Percentiles rank a stretch among this genome's conserved stretches.
Evolutionary conservation across 1,284 basidiomycete genomes (phyloP).

Genomic region (Marasmius fiardii): DNA sequence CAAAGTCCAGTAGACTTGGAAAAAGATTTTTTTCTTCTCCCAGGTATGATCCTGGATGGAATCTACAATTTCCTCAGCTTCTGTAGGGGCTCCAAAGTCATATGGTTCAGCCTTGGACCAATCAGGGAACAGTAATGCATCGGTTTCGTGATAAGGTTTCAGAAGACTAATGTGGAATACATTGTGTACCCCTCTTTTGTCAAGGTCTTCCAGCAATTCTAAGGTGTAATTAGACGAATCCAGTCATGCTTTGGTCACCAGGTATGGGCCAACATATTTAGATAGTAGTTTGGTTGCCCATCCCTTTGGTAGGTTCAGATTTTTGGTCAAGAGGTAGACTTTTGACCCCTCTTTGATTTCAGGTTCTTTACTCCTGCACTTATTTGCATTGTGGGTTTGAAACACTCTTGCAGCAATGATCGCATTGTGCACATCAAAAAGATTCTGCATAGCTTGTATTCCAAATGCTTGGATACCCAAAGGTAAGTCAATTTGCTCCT

Average conservation of each 20-base stretch:
- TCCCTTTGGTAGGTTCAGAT: conserved; percentile 26
- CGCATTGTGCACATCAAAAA: conserved; percentile 25
- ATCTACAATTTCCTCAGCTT: not conserved
- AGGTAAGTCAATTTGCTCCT: too few relatives aligned
- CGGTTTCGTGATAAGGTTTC: conserved; percentile 1
- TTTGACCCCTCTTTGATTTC: conserved; percentile 2
- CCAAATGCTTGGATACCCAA: too few relatives aligned
- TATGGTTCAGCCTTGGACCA: not conserved
- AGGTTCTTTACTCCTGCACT: conserved; percentile 4
- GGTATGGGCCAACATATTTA: conserved; percentile 28
- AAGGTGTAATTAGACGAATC: conserved; percentile 23
- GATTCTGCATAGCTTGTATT: too few relatives aligned
- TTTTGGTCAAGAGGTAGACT: conserved; percentile 24
- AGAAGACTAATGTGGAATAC: conserved; percentile 17
- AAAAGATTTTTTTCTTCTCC: not conserved
- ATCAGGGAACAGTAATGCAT: not conserved
- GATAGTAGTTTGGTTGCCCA: conserved; percentile 24
- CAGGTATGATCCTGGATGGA: not conserved
- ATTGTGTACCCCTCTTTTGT: conserved; percentile 18
- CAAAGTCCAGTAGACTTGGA: too few relatives aligned
- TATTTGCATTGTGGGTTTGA: conserved; percentile 25
- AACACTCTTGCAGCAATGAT: conserved; percentile 23
- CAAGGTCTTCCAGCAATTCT: conserved; percentile 25
- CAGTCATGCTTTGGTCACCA: conserved; percentile 18
- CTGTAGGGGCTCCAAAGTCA: not conserved